phyloP scores from a whole-genome alignment of 2,329 filamentous ascomycete genomes.

The Drechslerella stenobrocha region DNA sequence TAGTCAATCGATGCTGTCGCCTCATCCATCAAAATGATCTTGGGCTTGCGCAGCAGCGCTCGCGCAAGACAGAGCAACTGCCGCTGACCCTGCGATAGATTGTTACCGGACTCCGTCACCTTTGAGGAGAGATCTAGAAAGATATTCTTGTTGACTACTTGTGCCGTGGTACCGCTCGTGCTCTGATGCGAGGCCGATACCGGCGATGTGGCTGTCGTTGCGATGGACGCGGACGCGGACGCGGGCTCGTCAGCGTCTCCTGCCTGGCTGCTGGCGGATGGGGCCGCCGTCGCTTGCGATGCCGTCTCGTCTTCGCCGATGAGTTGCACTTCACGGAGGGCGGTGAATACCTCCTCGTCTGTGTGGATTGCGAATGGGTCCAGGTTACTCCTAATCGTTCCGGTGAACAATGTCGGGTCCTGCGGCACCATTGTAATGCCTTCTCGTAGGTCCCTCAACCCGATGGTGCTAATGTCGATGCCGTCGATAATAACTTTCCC shows the following conservation, averaged over 20 bases:
- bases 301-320: constrained; percentile 62
- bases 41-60: constrained; percentile 85
- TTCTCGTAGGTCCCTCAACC: constrained; percentile 88
- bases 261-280: constrained; percentile 47
- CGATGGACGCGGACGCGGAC: constrained; percentile 19
- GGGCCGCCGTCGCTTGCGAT: constrained; percentile 49
- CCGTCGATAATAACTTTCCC: constrained; percentile 89
- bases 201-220: constrained; percentile 34
- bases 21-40: constrained; percentile 98
- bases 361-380: constrained; percentile 89
- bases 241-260: constrained; percentile 51
- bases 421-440: constrained; percentile 97
- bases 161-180: constrained; percentile 54
- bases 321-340: constrained; percentile 83
- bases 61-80: constrained; percentile 92
- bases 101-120: constrained; percentile 87
- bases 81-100: constrained; percentile 92
- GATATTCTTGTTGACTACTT: constrained; percentile 83
- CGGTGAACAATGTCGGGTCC: constrained; percentile 90
- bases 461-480: constrained; percentile 85
- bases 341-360: constrained; percentile 85
- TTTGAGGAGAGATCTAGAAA: constrained; percentile 83
- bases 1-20: constrained; percentile 98
- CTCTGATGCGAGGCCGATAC: constrained; percentile 52
- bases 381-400: constrained; percentile 86